Conservation (phyloP, 2,329 filamentous ascomycete species). For the Fusarium pseudocircinatum region DNA sequence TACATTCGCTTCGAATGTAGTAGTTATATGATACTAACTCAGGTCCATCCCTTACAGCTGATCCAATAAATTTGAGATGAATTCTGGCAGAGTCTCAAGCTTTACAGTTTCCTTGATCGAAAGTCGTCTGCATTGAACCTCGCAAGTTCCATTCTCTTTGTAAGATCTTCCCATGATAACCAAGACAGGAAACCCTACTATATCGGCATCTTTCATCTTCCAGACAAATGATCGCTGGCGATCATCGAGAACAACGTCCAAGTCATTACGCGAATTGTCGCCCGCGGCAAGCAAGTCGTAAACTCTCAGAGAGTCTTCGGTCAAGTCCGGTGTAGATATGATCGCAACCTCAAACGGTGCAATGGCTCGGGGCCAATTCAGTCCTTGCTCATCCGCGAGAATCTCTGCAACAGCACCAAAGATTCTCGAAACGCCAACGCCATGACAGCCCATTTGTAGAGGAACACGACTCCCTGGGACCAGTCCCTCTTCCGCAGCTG, state of each 20-base stretch:
- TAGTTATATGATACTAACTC: background rate
- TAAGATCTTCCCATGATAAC: conserved; percentile 81
- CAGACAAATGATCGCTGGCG: conserved; percentile 74
- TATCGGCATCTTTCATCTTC: conserved; percentile 91
- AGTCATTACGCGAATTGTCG: conserved; percentile 17
- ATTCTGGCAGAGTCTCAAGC: conserved; percentile 53
- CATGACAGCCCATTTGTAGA: conserved; percentile 96
- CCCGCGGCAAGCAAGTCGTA: conserved; percentile 67
- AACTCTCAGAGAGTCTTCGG: conserved; percentile 63
- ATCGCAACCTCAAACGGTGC: conserved; percentile 84
- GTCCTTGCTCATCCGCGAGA: conserved; percentile 74
- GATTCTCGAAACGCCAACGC: conserved; percentile 91
- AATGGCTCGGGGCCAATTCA: conserved; percentile 89
- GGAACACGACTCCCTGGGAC: conserved; percentile 53
- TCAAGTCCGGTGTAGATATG: conserved; percentile 60
- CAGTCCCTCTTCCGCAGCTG: conserved; percentile 14
- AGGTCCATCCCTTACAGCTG: conserved; percentile 54
- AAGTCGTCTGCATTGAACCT: conserved; percentile 81
- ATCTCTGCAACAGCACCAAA: conserved; percentile 86
- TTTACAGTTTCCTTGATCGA: conserved; percentile 68
- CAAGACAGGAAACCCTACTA: conserved; percentile 87
- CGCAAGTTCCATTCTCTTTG: conserved; percentile 66
- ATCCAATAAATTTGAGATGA: conserved; percentile 58
- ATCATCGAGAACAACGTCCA: conserved; percentile 82
- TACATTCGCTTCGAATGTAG: conserved; percentile 7